A percentile compares a stretch with the other conserved stretches of the same genome.
Evolutionary conservation across 2,329 filamentous ascomycete genomes (phyloP).

Genomic region (Scortechinia acanthostroma): DNA sequence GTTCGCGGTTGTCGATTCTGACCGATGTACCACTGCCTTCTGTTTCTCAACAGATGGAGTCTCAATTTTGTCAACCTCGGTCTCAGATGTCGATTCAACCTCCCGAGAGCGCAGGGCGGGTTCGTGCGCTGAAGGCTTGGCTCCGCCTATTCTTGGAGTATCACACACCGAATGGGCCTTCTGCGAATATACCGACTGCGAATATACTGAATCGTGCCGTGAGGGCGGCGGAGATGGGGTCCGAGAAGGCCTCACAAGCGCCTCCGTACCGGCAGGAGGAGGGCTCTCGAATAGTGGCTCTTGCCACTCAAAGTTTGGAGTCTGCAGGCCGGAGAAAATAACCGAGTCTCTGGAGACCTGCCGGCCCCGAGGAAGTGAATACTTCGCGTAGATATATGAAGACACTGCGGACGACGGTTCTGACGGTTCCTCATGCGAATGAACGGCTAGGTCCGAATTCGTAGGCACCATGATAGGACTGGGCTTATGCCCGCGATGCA

Average conservation of each 20-base stretch:
- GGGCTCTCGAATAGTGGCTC: neutral
- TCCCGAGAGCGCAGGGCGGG: neutral
- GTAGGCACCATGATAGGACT: neutral
- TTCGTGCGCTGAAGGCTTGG: neutral
- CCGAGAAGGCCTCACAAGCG: neutral
- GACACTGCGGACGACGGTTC: slow-evolving; percentile 21
- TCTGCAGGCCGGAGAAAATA: slow-evolving; percentile 18
- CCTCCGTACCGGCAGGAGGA: neutral
- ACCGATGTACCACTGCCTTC: too few relatives aligned
- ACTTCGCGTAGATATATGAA: slow-evolving; percentile 53
- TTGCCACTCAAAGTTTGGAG: neutral
- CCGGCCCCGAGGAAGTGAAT: slow-evolving; percentile 50
- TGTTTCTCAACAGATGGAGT: neutral
- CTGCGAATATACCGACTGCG: neutral
- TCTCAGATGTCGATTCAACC: neutral
- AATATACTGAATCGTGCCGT: neutral
- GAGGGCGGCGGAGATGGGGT: neutral
- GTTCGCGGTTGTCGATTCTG: neutral
- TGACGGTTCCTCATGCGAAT: neutral
- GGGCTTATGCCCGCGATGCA: neutral
- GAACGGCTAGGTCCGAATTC: slow-evolving; percentile 1
- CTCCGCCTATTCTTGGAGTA: too few relatives aligned
- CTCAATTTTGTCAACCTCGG: neutral
- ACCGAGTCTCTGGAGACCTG: slow-evolving; percentile 39
- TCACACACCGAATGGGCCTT: neutral